A percentile compares a stretch with the other conserved stretches of the same genome.
phyloP scores from a whole-genome alignment of 139 green algal species.

The Micromonas pusilla region DNA sequence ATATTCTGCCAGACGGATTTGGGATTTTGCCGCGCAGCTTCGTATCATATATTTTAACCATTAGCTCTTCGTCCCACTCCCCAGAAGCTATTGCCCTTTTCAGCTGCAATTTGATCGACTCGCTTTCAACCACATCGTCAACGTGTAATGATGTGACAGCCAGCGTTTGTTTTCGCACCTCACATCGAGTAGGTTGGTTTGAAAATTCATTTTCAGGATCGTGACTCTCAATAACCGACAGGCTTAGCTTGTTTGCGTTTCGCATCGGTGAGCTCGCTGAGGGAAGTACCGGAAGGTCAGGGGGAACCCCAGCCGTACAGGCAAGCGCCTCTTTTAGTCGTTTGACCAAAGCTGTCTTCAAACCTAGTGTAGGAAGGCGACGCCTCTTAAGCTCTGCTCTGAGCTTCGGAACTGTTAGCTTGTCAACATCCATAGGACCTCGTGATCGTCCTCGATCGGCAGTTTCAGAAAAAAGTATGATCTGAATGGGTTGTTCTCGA shows the following conservation, averaged over 20 bases:
- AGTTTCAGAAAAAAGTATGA: too few relatives aligned
- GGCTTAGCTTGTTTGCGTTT: background rate
- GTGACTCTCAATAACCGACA: background rate
- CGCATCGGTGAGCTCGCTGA: background rate
- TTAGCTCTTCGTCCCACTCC: too few relatives aligned
- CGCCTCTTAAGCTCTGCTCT: background rate
- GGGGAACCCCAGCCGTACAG: too few relatives aligned
- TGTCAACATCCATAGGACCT: background rate
- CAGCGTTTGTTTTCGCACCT: background rate
- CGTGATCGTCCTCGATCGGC: too few relatives aligned
- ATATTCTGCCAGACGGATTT: too few relatives aligned
- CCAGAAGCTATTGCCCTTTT: too few relatives aligned
- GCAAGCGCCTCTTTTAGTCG: background rate
- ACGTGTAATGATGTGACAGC: background rate
- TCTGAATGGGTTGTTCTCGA: too few relatives aligned
- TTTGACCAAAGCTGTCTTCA: conserved; percentile 1
- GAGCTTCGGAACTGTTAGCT: background rate
- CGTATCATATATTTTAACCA: too few relatives aligned
- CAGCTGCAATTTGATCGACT: too few relatives aligned
- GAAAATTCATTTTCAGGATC: background rate
- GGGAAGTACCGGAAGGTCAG: background rate
- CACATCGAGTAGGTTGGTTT: background rate
- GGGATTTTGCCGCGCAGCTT: too few relatives aligned
- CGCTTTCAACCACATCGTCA: too few relatives aligned
- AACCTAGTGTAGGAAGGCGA: background rate